Percentiles rank a stretch among this genome's conserved stretches.
Conservation (phyloP, 1,284 basidiomycete genomes). For the Ceratobasidium sp. region DNA sequence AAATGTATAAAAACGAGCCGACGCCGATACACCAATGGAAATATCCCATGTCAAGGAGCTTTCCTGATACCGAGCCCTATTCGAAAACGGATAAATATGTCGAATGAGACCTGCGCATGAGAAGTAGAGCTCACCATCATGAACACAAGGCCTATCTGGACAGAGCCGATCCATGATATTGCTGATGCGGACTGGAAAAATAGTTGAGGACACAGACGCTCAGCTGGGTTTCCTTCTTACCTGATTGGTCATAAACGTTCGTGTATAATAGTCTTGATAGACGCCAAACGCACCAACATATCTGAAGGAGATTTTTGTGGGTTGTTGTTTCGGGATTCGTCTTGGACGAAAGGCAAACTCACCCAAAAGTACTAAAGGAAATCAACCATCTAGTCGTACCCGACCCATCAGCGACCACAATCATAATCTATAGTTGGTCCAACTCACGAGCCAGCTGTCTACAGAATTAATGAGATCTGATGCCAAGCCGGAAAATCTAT, state of each 20-base stretch:
- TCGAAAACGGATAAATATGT: background rate
- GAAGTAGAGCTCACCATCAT: constrained; percentile 12
- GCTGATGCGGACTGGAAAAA: constrained; percentile 5
- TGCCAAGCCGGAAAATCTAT: background rate
- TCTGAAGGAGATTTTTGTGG: background rate
- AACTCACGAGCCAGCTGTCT: constrained; percentile 33
- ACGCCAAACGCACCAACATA: constrained; percentile 36
- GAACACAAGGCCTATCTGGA: constrained; percentile 22
- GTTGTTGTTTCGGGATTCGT: background rate
- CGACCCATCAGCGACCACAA: background rate
- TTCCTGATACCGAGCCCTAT: constrained; percentile 25
- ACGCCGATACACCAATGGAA: constrained; percentile 15
- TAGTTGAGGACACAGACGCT: background rate
- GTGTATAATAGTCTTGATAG: constrained; percentile 35
- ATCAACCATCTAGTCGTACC: constrained; percentile 9
- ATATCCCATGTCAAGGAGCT: constrained; percentile 31
- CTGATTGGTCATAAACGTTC: constrained; percentile 32
- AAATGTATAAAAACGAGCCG: constrained; percentile 27
- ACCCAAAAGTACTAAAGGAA: constrained; percentile 33
- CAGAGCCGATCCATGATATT: constrained; percentile 30
- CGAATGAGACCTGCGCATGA: no score
- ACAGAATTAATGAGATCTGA: background rate
- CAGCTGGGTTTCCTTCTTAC: background rate
- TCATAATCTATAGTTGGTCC: no score
- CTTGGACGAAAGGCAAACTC: background rate